Evolutionary conservation across 1,284 basidiomycete genomes (phyloP), one percentile per base, ranked within the genome.

Genomic region (Jaminaea rosea): DNA sequence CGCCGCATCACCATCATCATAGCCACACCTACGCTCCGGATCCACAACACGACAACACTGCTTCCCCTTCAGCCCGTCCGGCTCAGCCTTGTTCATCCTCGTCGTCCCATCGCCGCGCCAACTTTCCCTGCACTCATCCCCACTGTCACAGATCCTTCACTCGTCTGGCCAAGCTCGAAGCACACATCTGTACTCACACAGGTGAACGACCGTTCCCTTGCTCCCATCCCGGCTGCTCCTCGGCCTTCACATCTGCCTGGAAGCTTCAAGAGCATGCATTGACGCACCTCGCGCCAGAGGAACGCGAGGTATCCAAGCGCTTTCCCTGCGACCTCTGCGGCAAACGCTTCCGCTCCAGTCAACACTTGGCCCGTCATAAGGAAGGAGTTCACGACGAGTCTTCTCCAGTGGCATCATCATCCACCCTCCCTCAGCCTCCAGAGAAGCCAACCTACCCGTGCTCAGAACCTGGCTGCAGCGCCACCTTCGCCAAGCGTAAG

Each of bases 401-500:
- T n/a, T n/a, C n/a, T n/a, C 34, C 9, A 21, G 34, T 10, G 34
- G n/a, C 34, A 36, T 21, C 4, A 21, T n/a, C 21, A 10, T 10
- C n/a, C n/a, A 36, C n/a, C 34, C n/a, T 15, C n/a, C n/a, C n/a
- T 15, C n/a, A 36, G 34, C n/a, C 9, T 15, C n/a, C 21, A 10
- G 10, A 6, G 34, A 36, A 3, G 34, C 6, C 3, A 21, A 36
- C 3, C n/a, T 63, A 63, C 46, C 44, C 39, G 9, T 66, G 64
- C 44, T 55, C 59, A 2, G 53, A 62, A 29, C 9, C 24, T 2
- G 55, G 52, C 0, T 66, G 64, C 39, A 49, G 48, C 15, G 6
- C 52, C 31, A 37, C 52, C 0, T 64, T 66, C 28, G 51, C 56
- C 46, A 63, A 66, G 36, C 57, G 62, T 15, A 66, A 64, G 46